phyloP scores from a whole-genome alignment of 148 eudicot genomes.

The Rhododendron henanense region DNA sequence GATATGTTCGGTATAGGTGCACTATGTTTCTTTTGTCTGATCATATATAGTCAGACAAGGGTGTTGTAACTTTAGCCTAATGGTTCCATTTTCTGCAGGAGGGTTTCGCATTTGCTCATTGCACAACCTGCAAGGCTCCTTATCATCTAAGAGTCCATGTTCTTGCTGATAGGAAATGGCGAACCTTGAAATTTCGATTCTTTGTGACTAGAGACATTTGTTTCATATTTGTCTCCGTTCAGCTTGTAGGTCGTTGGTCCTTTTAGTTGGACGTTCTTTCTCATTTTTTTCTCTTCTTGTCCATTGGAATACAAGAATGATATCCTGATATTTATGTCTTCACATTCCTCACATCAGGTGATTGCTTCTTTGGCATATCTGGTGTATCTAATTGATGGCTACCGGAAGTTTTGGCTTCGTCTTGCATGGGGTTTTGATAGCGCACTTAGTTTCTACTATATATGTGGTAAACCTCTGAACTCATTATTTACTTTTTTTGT shows the following conservation, averaged over 20 bases:
- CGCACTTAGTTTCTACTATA: constrained; percentile 74
- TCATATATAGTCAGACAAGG: background rate
- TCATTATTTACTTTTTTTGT: background rate
- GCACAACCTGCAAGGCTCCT: constrained; percentile 97
- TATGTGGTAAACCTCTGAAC: constrained; percentile 59
- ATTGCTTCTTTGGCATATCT: constrained; percentile 72
- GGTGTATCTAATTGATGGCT: constrained; percentile 71
- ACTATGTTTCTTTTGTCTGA: background rate
- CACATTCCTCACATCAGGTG: constrained; percentile 42
- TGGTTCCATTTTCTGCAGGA: constrained; percentile 49
- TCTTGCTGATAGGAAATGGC: constrained; percentile 87
- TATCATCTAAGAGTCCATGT: constrained; percentile 86
- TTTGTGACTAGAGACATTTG: constrained; percentile 93
- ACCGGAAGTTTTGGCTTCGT: constrained; percentile 76
- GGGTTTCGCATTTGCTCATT: constrained; percentile 97
- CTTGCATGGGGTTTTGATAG: constrained; percentile 73
- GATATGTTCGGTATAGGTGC: background rate
- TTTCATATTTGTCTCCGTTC: constrained; percentile 82
- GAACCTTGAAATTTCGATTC: constrained; percentile 87
- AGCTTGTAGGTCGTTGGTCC: constrained; percentile 65
- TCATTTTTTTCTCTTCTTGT: background rate
- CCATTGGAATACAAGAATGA: background rate
- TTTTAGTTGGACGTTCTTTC: constrained; percentile 7
- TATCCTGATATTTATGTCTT: background rate
- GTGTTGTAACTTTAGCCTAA: background rate